Conservation (phyloP, 2,329 filamentous ascomycete species). For the Trichoderma oligosporum region DNA sequence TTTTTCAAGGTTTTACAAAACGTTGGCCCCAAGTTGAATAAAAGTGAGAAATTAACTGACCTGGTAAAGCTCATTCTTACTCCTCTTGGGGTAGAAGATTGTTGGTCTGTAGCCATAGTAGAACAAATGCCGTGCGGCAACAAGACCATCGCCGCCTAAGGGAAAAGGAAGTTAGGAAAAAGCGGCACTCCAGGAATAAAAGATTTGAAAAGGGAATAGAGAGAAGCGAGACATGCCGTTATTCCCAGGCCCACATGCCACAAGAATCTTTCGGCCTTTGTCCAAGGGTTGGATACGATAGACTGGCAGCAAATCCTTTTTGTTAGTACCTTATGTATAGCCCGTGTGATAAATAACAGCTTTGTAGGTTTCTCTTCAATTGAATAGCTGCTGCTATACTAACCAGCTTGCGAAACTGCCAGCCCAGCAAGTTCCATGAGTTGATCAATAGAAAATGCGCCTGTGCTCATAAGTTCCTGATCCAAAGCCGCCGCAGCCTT, state of each 20-base stretch:
- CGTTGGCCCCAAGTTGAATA: neutral
- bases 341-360: no score
- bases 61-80: slow-evolving; percentile 85
- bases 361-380: neutral
- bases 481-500: slow-evolving; percentile 87
- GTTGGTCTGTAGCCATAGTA: slow-evolving; percentile 89
- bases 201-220: neutral
- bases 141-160: slow-evolving; percentile 84
- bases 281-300: slow-evolving; percentile 76
- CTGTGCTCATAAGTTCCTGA: slow-evolving; percentile 85
- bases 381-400: slow-evolving; percentile 27
- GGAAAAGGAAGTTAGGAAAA: slow-evolving; percentile 31
- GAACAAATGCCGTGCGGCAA: slow-evolving; percentile 85
- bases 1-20: neutral
- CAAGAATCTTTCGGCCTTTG: slow-evolving; percentile 68
- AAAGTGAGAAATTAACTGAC: slow-evolving; percentile 42
- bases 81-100: slow-evolving; percentile 89
- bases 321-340: neutral
- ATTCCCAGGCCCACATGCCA: slow-evolving; percentile 86
- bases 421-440: slow-evolving; percentile 95
- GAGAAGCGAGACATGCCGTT: slow-evolving; percentile 47
- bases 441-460: slow-evolving; percentile 90
- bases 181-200: neutral
- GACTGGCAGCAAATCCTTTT: slow-evolving; percentile 47
- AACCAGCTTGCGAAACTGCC: slow-evolving; percentile 86